Evolutionary conservation across 1,284 basidiomycete genomes (phyloP).

Genomic region (Leccinum pachyderme): DNA sequence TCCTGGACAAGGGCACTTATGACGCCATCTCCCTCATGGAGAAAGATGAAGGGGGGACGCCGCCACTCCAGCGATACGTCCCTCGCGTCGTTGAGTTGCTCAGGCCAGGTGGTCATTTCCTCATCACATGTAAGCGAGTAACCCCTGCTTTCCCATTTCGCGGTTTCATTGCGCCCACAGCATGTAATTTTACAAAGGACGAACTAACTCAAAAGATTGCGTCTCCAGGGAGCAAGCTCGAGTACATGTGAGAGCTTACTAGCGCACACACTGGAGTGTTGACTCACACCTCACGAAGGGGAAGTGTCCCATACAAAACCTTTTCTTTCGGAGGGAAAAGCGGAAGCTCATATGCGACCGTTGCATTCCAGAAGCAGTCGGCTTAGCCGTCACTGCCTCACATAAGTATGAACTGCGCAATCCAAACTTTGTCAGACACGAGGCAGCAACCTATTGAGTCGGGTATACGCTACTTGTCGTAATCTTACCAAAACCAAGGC

Average conservation of each 20-base stretch:
- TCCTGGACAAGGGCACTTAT: slow-evolving; percentile 81
- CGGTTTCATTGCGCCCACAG: slow-evolving; percentile 35
- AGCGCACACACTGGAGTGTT: not conserved
- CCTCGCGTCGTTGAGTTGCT: slow-evolving; percentile 56
- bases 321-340: slow-evolving; percentile 76
- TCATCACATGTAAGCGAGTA: slow-evolving; percentile 74
- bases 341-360: slow-evolving; percentile 68
- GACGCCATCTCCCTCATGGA: slow-evolving; percentile 83
- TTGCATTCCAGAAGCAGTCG: not conserved
- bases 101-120: slow-evolving; percentile 67
- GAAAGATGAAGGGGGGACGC: slow-evolving; percentile 43
- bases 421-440: not conserved
- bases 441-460: not conserved
- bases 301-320: slow-evolving; percentile 64
- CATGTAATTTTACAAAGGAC: slow-evolving; percentile 88
- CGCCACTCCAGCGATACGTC: slow-evolving; percentile 65
- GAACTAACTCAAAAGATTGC: slow-evolving; percentile 68
- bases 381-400: not conserved
- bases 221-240: slow-evolving; percentile 46
- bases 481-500: not conserved
- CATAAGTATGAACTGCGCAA: not conserved
- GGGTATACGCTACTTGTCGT: not conserved
- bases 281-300: slow-evolving; percentile 42
- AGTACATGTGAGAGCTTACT: slow-evolving; percentile 54
- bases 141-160: not conserved